phyloP scores from a whole-genome alignment of 257 asterid genomes.

The Solanum sparsipilum region DNA sequence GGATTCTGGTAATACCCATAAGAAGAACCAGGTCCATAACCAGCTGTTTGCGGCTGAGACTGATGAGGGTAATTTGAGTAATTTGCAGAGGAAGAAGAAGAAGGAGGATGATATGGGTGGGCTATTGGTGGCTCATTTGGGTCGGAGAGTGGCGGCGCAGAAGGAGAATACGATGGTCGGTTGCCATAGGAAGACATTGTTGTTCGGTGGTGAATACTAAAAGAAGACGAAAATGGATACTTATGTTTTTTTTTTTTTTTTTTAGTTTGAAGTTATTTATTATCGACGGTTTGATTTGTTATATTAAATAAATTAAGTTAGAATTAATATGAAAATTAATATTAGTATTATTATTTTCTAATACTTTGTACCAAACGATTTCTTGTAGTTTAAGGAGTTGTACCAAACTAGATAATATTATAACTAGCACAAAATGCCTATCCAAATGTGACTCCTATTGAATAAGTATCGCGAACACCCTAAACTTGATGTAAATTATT shows the following conservation, averaged over 20 bases:
- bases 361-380: not conserved
- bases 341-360: not conserved
- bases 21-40: not conserved
- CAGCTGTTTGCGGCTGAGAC: conserved; percentile 16
- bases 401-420: not conserved
- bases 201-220: not conserved
- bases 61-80: not conserved
- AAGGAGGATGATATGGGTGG: conserved; percentile 22
- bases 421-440: not conserved
- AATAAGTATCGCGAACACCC: too few relatives aligned
- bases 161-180: conserved; percentile 32
- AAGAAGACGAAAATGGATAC: too few relatives aligned
- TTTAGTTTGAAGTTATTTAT: too few relatives aligned
- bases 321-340: not conserved
- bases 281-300: too few relatives aligned
- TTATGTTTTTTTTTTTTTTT: too few relatives aligned
- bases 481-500: too few relatives aligned
- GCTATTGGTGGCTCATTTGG: conserved; percentile 29
- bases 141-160: conserved; percentile 68
- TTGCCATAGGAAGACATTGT: conserved; percentile 23
- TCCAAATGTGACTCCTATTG: too few relatives aligned
- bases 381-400: not conserved
- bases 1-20: not conserved
- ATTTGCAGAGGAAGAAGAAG: not conserved
- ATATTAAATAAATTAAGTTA: too few relatives aligned